Percentiles rank a stretch among this genome's conserved stretches.
Evolutionary conservation across 768 basidiomycete species (phyloP).

Genomic region (Amanita fuliginea): DNA sequence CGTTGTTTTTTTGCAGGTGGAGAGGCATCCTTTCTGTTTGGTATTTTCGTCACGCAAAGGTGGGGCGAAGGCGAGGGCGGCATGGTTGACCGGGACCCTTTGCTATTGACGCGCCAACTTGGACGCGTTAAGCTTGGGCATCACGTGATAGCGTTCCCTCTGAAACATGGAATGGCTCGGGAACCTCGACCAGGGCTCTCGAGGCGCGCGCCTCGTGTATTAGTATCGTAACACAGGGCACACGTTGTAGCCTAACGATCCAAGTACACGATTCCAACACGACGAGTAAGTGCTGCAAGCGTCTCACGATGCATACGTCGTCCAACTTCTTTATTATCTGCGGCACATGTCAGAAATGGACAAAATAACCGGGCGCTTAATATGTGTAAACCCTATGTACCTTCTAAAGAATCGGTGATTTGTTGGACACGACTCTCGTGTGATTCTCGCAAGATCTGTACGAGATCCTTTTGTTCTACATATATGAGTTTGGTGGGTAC

Average conservation of each 20-base stretch:
- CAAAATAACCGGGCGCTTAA: background rate
- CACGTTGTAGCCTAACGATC: background rate
- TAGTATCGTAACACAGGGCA: no score
- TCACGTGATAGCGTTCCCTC: background rate
- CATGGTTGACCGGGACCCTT: background rate
- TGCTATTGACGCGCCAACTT: background rate
- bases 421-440: background rate
- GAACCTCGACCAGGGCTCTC: background rate
- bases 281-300: background rate
- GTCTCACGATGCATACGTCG: background rate
- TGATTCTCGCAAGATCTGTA: conserved; percentile 1
- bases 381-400: background rate
- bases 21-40: conserved; percentile 8
- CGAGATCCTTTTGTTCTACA: conserved; percentile 5
- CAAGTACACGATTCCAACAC: background rate
- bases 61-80: conserved; percentile 1
- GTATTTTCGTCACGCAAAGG: background rate
- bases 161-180: background rate
- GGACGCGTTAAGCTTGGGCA: background rate
- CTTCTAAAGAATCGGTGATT: background rate
- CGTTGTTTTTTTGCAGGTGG: conserved; percentile 6
- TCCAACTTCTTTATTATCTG: background rate
- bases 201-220: background rate
- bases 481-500: background rate
- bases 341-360: background rate